Conservation (phyloP, 345 rosid species). For the Linum tenue region DNA sequence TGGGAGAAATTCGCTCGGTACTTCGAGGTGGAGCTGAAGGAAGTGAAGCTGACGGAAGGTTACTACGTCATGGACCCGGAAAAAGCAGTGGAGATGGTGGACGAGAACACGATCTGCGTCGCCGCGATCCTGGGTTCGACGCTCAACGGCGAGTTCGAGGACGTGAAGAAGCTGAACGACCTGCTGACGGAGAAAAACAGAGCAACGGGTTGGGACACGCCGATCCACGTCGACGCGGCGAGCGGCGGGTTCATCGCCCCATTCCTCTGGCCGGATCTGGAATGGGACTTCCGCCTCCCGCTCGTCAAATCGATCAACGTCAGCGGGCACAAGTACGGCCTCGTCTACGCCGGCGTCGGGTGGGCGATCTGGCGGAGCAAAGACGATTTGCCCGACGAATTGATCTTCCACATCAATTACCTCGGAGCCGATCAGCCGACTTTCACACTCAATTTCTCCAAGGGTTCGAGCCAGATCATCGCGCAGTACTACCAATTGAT, state of each 20-base stretch:
- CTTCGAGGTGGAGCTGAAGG: slow-evolving; percentile 11
- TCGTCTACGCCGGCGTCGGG: slow-evolving; percentile 8
- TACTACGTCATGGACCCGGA: slow-evolving; percentile 7
- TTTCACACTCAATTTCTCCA: slow-evolving; percentile 10
- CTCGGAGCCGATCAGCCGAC: slow-evolving; percentile 9
- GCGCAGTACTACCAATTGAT: slow-evolving; percentile 9
- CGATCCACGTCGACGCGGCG: slow-evolving; percentile 9
- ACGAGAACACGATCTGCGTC: slow-evolving; percentile 10
- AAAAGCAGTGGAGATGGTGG: slow-evolving; percentile 7
- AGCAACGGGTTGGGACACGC: slow-evolving; percentile 5
- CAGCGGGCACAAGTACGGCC: slow-evolving; percentile 10
- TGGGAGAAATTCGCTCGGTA: slow-evolving; percentile 11
- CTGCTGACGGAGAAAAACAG: slow-evolving; percentile 5
- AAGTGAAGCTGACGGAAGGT: slow-evolving; percentile 9
- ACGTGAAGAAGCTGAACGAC: slow-evolving; percentile 8
- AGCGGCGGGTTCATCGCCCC: slow-evolving; percentile 11
- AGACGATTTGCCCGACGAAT: slow-evolving; percentile 7
- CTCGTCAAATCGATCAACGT: slow-evolving; percentile 7
- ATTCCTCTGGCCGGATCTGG: slow-evolving; percentile 6
- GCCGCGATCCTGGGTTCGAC: slow-evolving; percentile 8
- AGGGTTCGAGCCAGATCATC: slow-evolving; percentile 9
- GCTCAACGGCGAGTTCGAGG: slow-evolving; percentile 10
- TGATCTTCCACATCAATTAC: slow-evolving; percentile 11
- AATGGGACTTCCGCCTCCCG: slow-evolving; percentile 10
- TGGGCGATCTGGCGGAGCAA: slow-evolving; percentile 11